A percentile compares a stretch with the other conserved stretches of the same genome.
Evolutionary conservation across 495 filamentous ascomycete species (phyloP).

Genomic region (Collariella sp.): DNA sequence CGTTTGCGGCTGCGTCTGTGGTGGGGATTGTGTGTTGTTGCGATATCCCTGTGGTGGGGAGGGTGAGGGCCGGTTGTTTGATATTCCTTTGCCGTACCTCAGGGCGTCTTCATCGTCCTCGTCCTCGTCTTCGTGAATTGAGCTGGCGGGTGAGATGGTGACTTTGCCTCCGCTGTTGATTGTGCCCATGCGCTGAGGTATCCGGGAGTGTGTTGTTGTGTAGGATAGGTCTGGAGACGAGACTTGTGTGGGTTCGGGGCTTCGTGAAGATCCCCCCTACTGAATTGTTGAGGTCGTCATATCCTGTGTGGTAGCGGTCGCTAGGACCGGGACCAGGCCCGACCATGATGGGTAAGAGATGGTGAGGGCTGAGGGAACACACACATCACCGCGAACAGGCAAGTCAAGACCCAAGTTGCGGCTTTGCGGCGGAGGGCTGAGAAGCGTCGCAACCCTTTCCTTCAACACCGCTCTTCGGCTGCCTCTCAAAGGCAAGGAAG

Average conservation of each 20-base stretch:
- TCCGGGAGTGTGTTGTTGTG: neutral
- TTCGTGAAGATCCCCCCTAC: neutral
- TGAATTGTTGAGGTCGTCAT: neutral
- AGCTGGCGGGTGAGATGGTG: constrained; percentile 21
- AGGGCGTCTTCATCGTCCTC: neutral
- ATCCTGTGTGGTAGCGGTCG: constrained; percentile 3
- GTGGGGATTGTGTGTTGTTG: neutral
- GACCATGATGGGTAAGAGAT: neutral
- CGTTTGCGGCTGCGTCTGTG: neutral
- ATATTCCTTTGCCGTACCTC: neutral
- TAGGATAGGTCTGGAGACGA: neutral
- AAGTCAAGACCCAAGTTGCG: no score
- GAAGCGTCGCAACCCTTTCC: no score
- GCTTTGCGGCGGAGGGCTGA: no score
- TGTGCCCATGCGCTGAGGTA: constrained; percentile 11
- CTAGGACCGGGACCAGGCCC: neutral
- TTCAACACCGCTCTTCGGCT: no score
- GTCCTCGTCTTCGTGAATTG: constrained; percentile 12
- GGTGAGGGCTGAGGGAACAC: neutral
- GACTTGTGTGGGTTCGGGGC: neutral
- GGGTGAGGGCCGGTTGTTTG: neutral
- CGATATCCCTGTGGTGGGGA: constrained; percentile 1
- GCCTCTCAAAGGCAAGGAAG: no score
- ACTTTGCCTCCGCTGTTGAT: constrained; percentile 10
- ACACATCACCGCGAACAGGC: constrained; percentile 2